phyloP scores from a whole-genome alignment of 768 basidiomycete species.

The Grammothele lineata region DNA sequence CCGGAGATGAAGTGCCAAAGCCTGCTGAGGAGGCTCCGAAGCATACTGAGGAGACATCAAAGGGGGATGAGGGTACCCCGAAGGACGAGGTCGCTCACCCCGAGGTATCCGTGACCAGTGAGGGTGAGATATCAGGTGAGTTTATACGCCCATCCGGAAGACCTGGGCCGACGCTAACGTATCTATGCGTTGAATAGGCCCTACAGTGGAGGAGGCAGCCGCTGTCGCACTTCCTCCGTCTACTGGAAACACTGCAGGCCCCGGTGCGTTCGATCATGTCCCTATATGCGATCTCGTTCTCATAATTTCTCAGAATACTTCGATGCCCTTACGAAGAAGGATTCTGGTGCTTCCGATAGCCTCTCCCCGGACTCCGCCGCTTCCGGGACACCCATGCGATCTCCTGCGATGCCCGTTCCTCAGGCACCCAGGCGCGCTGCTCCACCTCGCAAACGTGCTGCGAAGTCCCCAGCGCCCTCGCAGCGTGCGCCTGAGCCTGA shows the following conservation, averaged over 20 bases:
- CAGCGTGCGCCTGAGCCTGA: constrained; percentile 11
- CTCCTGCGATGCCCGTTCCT: constrained; percentile 67
- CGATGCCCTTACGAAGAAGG: constrained; percentile 12
- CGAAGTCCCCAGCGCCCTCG: constrained; percentile 44
- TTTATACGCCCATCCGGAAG: background rate
- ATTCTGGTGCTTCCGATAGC: constrained; percentile 12
- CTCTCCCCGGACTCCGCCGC: constrained; percentile 21
- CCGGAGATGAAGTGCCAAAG: constrained; percentile 9
- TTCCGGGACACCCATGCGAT: constrained; percentile 30
- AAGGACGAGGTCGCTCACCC: background rate
- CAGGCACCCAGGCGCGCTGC: constrained; percentile 68
- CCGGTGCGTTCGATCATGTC: too few species aligned
- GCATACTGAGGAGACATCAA: too few species aligned
- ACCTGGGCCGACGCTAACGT: too few species aligned
- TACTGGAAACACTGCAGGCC: background rate
- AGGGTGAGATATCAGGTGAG: constrained; percentile 4
- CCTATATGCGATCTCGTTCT: background rate
- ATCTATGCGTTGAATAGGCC: too few species aligned
- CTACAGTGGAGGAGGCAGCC: too few species aligned
- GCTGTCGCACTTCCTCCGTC: background rate
- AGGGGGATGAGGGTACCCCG: constrained; percentile 13
- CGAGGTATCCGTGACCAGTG: constrained; percentile 2
- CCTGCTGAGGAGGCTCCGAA: constrained; percentile 10
- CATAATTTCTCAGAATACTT: too few species aligned
- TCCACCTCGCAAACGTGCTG: constrained; percentile 65